Percentiles rank a stretch among this genome's conserved stretches.
Conservation (phyloP, 345 rosid species). For the Corchorus olitorius region DNA sequence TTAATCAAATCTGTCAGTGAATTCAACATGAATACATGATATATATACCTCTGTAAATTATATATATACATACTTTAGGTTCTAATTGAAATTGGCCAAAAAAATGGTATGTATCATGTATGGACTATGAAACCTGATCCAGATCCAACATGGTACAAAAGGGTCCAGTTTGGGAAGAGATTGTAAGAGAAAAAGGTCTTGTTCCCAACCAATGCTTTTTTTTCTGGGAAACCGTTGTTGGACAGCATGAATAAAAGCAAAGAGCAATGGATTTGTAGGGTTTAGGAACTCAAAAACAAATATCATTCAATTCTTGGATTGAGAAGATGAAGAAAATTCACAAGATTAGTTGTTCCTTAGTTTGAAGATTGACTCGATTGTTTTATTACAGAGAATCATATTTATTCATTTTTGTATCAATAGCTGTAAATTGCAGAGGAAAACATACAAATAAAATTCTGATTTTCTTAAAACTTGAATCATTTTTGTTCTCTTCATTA, state of each 20-base stretch:
- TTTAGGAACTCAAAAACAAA: slow-evolving; percentile 39
- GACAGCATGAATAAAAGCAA: slow-evolving; percentile 45
- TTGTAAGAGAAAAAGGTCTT: slow-evolving; percentile 32
- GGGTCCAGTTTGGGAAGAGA: slow-evolving; percentile 38
- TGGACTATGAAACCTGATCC: background rate
- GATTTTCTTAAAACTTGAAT: slow-evolving; percentile 1
- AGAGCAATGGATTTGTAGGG: slow-evolving; percentile 47
- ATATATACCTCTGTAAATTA: too few species aligned
- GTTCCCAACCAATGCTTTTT: slow-evolving; percentile 23
- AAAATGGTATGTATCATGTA: background rate
- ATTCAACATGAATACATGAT: too few species aligned
- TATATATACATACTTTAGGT: too few species aligned
- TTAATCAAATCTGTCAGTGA: too few species aligned
- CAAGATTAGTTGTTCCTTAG: slow-evolving; percentile 26
- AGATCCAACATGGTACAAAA: background rate
- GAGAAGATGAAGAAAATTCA: slow-evolving; percentile 24
- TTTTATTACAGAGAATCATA: background rate
- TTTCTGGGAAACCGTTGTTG: slow-evolving; percentile 12
- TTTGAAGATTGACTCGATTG: background rate
- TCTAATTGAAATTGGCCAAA: too few species aligned
- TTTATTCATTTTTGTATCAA: background rate
- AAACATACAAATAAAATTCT: background rate
- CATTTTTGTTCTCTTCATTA: background rate
- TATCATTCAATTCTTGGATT: slow-evolving; percentile 36
- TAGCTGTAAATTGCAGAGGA: background rate